Conservation (phyloP, 495 filamentous ascomycete species). For the Entonaema liquescens region DNA sequence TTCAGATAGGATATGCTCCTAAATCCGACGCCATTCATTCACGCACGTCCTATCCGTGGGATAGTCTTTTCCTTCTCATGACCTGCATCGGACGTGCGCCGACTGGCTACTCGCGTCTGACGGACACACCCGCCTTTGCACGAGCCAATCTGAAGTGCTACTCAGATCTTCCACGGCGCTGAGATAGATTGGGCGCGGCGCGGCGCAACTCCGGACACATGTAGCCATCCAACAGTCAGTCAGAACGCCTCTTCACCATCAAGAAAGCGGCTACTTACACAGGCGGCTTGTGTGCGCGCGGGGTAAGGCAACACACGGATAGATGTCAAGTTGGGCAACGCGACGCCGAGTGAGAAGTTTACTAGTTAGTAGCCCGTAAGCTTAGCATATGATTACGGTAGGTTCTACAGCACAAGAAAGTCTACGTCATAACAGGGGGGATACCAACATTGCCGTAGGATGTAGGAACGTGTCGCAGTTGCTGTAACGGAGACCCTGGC, state of each 20-base stretch:
- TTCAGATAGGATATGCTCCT: neutral
- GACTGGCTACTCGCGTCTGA: neutral
- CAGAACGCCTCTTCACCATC: constrained; percentile 9
- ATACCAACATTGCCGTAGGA: neutral
- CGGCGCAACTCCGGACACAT: constrained; percentile 33
- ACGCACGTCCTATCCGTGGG: neutral
- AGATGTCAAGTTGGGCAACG: neutral
- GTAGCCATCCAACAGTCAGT: neutral
- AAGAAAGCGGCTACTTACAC: constrained; percentile 14
- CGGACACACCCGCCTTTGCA: constrained; percentile 6
- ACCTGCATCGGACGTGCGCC: neutral
- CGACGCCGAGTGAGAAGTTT: neutral
- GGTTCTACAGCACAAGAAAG: constrained; percentile 1
- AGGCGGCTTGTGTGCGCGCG: constrained; percentile 14
- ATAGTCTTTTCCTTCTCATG: neutral
- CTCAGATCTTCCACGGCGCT: constrained; percentile 13
- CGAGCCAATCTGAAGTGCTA: constrained; percentile 23
- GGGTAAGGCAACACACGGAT: constrained; percentile 23
- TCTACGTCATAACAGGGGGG: constrained; percentile 14
- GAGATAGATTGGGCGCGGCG: neutral
- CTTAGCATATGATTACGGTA: constrained; percentile 7
- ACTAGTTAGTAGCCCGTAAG: neutral
- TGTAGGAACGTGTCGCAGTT: constrained; percentile 6
- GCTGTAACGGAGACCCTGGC: neutral
- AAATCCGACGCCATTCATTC: neutral